Percentiles rank a stretch among this genome's conserved stretches.
Evolutionary conservation across 2,329 filamentous ascomycete species (phyloP).

Genomic region (Phaeomoniella chlamydospora): DNA sequence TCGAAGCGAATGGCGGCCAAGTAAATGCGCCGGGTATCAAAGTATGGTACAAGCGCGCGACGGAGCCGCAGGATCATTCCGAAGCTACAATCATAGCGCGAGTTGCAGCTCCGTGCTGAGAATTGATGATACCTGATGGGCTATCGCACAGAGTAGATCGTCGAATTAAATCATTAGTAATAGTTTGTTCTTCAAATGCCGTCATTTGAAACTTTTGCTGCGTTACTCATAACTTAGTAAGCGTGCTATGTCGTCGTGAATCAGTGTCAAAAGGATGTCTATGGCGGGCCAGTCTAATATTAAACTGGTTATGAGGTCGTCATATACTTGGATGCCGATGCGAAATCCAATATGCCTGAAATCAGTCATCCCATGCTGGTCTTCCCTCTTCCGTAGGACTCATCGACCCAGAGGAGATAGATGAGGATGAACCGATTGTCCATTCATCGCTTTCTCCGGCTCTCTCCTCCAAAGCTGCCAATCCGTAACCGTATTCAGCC

Average conservation of each 20-base stretch:
- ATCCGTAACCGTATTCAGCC: constrained; percentile 37
- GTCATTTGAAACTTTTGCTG: background rate
- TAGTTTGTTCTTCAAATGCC: background rate
- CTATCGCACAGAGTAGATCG: background rate
- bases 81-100: no score
- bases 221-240: background rate
- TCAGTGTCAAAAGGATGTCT: no score
- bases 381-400: constrained; percentile 48
- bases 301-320: no score
- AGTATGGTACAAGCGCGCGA: background rate
- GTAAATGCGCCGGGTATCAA: background rate
- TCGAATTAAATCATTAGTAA: background rate
- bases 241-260: background rate
- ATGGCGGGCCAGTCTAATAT: no score
- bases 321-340: no score
- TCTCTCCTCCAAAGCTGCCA: constrained; percentile 41
- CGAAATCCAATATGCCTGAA: no score
- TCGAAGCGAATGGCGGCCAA: background rate
- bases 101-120: no score
- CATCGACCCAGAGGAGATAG: constrained; percentile 50
- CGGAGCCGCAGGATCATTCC: background rate
- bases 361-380: constrained; percentile 1
- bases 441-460: constrained; percentile 69
- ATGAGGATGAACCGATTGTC: constrained; percentile 75
- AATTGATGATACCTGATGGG: background rate